Base-by-base conservation (phyloP, 2,329 filamentous ascomycete species). In the Mycosphaerella sp. region DNA sequence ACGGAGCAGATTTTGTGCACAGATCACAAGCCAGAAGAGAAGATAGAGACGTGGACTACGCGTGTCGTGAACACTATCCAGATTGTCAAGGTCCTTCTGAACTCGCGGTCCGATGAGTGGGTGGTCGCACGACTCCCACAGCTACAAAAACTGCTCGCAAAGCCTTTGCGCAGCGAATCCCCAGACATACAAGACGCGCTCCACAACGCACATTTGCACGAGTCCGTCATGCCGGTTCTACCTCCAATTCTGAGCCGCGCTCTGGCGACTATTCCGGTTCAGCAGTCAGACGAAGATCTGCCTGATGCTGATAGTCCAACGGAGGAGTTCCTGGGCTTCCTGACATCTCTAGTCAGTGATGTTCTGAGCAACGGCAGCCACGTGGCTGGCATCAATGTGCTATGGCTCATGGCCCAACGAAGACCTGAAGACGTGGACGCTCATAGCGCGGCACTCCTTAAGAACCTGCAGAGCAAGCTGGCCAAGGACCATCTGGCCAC, bases 41-140 rank as follows among this genome's bases (percentile, higher is more conserved):
- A 77, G 61, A 54, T 60, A 1, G 90, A 89, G 69, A 84, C 87
- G 49, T 89, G 90, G 63, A 79, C 86, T 37, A 94, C 87, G 0
- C 84, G 85, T 56, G 91, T 95, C 70, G 82, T 98, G 71, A 98
- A 98, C 67, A 89, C 90, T 1, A 77, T 98, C 12, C 90, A 97
- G 67, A 87, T 97, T 36, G 77, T 98, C 54, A 87, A 91, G 42
- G 86, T 96, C 53, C 83, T 98, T 42, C 76, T 97, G 53, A 89
- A 93, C 62, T 84, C 85, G 56, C 94, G 95, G 69, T 76, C 87
- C 0, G 85, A 95, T 63, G 88, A 95, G 2, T 98, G 93, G 93
- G 84, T 97, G 34, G 72, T 89, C 46, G 82, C 82, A 62, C 87
- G 89, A 58, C 79, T 95, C 61, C 71, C 84, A 0, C 75, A 82